Evolutionary conservation across 2,329 filamentous ascomycete species (phyloP), one percentile per base, ranked within the genome.

Genomic region (Stachybotrys chartarum): DNA sequence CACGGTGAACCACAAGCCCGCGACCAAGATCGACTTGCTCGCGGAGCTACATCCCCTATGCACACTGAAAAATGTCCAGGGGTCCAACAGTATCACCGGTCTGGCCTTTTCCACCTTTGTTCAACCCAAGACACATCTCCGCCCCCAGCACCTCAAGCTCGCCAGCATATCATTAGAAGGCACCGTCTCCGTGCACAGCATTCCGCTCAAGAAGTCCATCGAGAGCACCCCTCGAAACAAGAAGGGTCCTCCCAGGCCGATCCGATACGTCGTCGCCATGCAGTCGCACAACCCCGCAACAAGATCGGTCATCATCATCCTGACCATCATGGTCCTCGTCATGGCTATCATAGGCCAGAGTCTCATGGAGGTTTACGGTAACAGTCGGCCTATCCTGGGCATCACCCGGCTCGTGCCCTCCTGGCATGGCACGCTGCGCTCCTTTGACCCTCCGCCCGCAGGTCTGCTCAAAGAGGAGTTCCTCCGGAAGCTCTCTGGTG

Each of bases 131-230:
- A 74, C 62, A 68, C 54, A 73, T 73, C 52, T 64, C 45, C 66
- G 65, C 14, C 60, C 64, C 51, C 71, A 70, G 52, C 65, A 57
- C 64, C 75, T 95, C 61, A 90, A 89, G 63, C 81, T 96, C 4
- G 91, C 90, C 32, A 92, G 88, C 50, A 87, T 90, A 46, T 91
- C 88, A 51, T 85, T 95, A 62, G 87, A 85, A 57, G 92, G 91
- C 68, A 89, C 85, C 0, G 83, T 91, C 46, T 84, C 88, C 32
- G 85, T 96, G 30, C 90, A 96, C 70, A 87, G 84, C 45, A 85
- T 96, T 59, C 85, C 90, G 0, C 79, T 96, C 51, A 76, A 73
- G 60, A 75, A 73, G 57, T 63, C 72, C 46, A 57, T 73, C 52
- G 71, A 76, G 60, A 69, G 68, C 55, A 60, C 68, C 14, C 63